Conservation (phyloP, 345 rosid genomes). For the Boechera divaricarpa region DNA sequence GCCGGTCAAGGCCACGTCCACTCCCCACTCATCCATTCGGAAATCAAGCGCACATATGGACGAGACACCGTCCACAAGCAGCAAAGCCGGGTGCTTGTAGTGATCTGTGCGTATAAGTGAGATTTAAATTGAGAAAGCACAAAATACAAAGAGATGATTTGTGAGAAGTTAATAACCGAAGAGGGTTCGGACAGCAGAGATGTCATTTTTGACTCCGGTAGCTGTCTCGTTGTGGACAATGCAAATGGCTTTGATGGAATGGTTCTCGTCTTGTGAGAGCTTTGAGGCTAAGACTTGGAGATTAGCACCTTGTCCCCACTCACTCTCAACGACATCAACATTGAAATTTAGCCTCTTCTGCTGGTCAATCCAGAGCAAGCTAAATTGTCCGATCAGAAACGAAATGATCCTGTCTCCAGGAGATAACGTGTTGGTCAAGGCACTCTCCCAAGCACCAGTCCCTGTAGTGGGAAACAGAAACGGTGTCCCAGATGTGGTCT, state of each 20-base stretch:
- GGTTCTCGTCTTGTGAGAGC: slow-evolving; percentile 74
- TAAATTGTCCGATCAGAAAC: slow-evolving; percentile 93
- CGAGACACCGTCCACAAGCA: slow-evolving; percentile 97
- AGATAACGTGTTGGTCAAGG: slow-evolving; percentile 94
- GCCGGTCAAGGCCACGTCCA: slow-evolving; percentile 95
- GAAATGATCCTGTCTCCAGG: slow-evolving; percentile 95
- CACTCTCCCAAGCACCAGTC: slow-evolving; percentile 99
- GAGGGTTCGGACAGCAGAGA: slow-evolving; percentile 80
- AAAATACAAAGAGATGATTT: slow-evolving; percentile 4
- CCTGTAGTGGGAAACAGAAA: slow-evolving; percentile 97
- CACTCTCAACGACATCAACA: slow-evolving; percentile 90
- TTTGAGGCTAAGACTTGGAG: slow-evolving; percentile 81
- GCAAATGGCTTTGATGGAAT: slow-evolving; percentile 92
- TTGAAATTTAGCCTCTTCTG: slow-evolving; percentile 94
- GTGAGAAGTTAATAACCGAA: slow-evolving; percentile 56
- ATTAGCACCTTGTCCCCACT: slow-evolving; percentile 98
- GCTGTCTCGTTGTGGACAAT: slow-evolving; percentile 99
- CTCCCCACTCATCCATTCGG: slow-evolving; percentile 99
- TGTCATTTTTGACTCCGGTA: slow-evolving; percentile 96
- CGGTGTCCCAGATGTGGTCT: slow-evolving; percentile 88
- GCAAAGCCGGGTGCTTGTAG: slow-evolving; percentile 88
- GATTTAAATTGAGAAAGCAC: neutral
- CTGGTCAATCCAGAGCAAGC: slow-evolving; percentile 98
- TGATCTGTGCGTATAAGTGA: slow-evolving; percentile 60
- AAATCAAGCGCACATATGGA: slow-evolving; percentile 98